phyloP scores from a whole-genome alignment of 352 stramenopile species.

The Phytopythium kandeliae region DNA sequence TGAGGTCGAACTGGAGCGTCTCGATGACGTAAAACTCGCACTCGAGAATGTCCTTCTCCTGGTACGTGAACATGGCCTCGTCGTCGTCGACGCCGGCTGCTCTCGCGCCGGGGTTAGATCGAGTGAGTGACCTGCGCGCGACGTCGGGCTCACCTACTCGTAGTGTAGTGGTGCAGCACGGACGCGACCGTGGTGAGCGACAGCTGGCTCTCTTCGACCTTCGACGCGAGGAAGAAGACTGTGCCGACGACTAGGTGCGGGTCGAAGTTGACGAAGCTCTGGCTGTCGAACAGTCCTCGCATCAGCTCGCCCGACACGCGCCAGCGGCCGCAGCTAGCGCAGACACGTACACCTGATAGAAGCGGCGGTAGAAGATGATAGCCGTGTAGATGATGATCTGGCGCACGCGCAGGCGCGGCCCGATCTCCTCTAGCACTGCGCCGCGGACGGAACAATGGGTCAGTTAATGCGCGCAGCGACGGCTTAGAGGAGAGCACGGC shows the following conservation, averaged over 20 bases:
- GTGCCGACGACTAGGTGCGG: constrained; percentile 81
- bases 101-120: background rate
- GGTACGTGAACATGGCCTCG: constrained; percentile 85
- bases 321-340: background rate
- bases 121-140: background rate
- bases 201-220: constrained; percentile 84
- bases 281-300: constrained; percentile 47
- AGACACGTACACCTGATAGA: constrained; percentile 73
- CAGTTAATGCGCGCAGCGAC: too few relatives aligned
- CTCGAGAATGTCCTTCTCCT: constrained; percentile 88
- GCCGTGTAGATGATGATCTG: constrained; percentile 91
- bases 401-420: constrained; percentile 66
- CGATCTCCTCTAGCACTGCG: constrained; percentile 82
- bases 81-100: constrained; percentile 78
- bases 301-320: too few relatives aligned
- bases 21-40: constrained; percentile 90
- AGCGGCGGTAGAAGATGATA: constrained; percentile 88
- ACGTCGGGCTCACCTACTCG: constrained; percentile 38
- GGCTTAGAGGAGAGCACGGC: background rate
- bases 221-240: constrained; percentile 83
- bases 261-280: constrained; percentile 88
- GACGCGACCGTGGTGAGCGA: constrained; percentile 75
- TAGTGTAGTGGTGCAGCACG: constrained; percentile 83
- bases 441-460: background rate
- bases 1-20: constrained; percentile 83